Percentiles rank a stretch among this genome's conserved stretches.
These are phyloP conservation scores for Rhizophagus sp. DNA, from an alignment of 192 early-diverging fungal genomes.

Conservation along the genomic window DNA sequence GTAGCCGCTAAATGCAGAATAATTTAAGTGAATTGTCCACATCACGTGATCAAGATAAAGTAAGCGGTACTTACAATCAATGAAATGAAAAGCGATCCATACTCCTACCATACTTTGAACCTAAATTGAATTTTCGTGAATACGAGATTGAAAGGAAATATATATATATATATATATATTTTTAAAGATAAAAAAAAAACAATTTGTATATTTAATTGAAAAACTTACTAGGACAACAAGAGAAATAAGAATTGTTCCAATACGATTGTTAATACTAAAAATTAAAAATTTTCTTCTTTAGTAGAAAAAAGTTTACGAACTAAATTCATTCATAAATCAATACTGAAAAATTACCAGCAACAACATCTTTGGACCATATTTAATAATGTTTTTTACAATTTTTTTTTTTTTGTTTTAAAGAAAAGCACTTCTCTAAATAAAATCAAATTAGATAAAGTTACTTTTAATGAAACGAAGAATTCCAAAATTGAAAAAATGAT, in stretches of 20 bases:
- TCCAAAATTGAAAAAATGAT: neutral
- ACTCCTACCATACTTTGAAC: neutral
- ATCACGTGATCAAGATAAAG: neutral
- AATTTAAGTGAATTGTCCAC: too few species aligned
- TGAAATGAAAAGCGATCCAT: neutral
- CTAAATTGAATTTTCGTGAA: neutral
- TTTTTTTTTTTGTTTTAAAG: too few species aligned
- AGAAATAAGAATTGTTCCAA: neutral
- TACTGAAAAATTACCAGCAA: neutral
- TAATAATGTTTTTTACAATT: neutral
- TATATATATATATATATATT: neutral
- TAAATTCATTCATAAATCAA: neutral
- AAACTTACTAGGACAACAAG: conserved; percentile 5
- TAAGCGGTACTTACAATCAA: neutral
- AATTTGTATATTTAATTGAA: neutral
- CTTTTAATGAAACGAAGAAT: neutral
- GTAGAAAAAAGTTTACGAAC: neutral
- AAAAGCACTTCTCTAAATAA: neutral
- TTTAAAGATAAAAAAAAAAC: neutral
- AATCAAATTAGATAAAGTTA: neutral
- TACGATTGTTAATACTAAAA: neutral
- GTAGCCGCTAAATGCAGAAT: neutral
- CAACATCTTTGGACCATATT: conserved; percentile 17
- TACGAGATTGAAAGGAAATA: neutral
- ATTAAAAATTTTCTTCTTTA: neutral